Evolutionary conservation across 202 grass and related monocot species (phyloP).

Genomic region (Dendrocalamus latiflorus): DNA sequence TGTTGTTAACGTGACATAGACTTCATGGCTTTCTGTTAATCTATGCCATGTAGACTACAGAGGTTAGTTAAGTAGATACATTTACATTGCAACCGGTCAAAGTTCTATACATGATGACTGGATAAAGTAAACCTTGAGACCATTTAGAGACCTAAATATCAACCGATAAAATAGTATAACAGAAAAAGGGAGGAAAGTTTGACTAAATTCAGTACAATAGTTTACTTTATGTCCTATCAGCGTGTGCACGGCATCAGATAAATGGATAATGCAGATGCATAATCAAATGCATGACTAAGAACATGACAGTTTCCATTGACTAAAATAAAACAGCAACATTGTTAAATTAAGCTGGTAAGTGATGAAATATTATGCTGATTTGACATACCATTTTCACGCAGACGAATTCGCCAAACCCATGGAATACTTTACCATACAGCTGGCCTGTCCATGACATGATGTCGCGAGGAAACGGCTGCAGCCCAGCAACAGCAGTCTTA

Average conservation of each 20-base stretch:
- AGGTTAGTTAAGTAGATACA: not conserved
- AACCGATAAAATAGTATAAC: not conserved
- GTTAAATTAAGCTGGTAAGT: not conserved
- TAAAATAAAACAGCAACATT: not conserved
- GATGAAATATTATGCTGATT: not conserved
- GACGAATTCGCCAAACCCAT: slow-evolving; percentile 56
- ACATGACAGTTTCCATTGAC: not conserved
- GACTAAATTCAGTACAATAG: no score
- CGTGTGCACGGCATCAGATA: no score
- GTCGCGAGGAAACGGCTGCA: slow-evolving; percentile 73
- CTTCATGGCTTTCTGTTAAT: not conserved
- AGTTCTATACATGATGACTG: not conserved
- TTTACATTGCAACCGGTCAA: not conserved
- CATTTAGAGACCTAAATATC: not conserved
- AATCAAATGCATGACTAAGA: not conserved
- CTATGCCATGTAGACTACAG: not conserved
- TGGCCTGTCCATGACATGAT: slow-evolving; percentile 85
- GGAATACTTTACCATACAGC: slow-evolving; percentile 57
- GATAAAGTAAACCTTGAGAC: not conserved
- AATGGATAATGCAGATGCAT: no score
- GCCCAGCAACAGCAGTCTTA: slow-evolving; percentile 46
- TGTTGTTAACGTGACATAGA: not conserved
- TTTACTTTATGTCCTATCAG: no score
- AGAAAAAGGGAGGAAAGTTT: not conserved
- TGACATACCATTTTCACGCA: slow-evolving; percentile 63